These are phyloP conservation scores for Suhomyces chickasaworum DNA, from an alignment of 1,139 yeast genomes.

Conservation along the genomic window DNA sequence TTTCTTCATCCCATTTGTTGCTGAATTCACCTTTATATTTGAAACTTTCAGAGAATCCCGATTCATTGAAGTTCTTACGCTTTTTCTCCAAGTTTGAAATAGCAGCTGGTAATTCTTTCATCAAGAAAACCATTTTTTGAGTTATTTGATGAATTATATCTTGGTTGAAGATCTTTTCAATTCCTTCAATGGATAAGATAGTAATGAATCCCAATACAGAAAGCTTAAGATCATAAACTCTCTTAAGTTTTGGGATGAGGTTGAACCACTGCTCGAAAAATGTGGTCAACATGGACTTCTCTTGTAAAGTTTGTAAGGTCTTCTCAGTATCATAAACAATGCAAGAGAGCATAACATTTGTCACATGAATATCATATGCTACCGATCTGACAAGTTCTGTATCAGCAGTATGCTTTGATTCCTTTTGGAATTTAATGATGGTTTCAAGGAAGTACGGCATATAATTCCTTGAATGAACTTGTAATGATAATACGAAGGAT, in stretches of 20 bases:
- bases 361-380: conserved; percentile 55
- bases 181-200: conserved; percentile 37
- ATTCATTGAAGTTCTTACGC: conserved; percentile 51
- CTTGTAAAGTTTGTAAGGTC: conserved; percentile 57
- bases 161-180: conserved; percentile 23
- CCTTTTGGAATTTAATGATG: conserved; percentile 23
- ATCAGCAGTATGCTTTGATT: conserved; percentile 14
- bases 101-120: conserved; percentile 71
- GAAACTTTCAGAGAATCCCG: conserved; percentile 24
- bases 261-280: conserved; percentile 74
- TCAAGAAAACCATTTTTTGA: conserved; percentile 46
- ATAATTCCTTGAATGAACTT: conserved; percentile 39
- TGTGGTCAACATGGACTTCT: conserved; percentile 42
- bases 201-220: conserved; percentile 68
- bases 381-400: conserved; percentile 29
- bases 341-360: conserved; percentile 68
- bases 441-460: conserved; percentile 43
- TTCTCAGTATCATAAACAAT: conserved; percentile 61
- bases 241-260: conserved; percentile 54
- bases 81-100: conserved; percentile 63
- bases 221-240: conserved; percentile 83
- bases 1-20: conserved; percentile 22
- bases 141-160: conserved; percentile 37
- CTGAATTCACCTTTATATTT: conserved; percentile 16
- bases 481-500: conserved; percentile 53